Evolutionary conservation across 768 basidiomycete species (phyloP).

Genomic region (Russula griseocarnosa): DNA sequence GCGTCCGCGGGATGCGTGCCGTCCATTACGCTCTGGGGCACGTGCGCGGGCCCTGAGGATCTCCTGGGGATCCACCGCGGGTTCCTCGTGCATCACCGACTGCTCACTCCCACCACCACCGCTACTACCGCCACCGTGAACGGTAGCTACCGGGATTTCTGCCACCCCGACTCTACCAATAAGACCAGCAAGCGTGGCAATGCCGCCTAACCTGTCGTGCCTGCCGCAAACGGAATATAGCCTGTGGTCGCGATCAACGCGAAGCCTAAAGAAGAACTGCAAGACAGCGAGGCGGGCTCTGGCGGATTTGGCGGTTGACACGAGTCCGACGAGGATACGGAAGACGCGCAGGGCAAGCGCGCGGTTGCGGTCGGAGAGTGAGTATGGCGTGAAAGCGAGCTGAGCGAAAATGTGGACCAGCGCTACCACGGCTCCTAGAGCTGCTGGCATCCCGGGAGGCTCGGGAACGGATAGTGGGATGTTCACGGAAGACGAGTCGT

Average conservation of each 20-base stretch:
- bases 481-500: conserved; percentile 37
- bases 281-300: conserved; percentile 67
- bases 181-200: conserved; percentile 55
- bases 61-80: conserved; percentile 16
- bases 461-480: conserved; percentile 27
- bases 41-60: conserved; percentile 24
- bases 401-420: conserved; percentile 66
- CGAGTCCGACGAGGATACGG: conserved; percentile 46
- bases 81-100: conserved; percentile 19
- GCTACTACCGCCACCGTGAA: not conserved
- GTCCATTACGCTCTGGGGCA: conserved; percentile 27
- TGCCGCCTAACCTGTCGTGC: conserved; percentile 56
- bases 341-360: conserved; percentile 54
- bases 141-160: conserved; percentile 26
- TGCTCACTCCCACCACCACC: not conserved
- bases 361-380: conserved; percentile 45
- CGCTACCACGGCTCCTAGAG: conserved; percentile 58
- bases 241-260: conserved; percentile 87
- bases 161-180: conserved; percentile 55
- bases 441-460: conserved; percentile 36
- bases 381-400: conserved; percentile 63
- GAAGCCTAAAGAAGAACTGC: conserved; percentile 83
- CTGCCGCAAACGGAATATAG: conserved; percentile 60
- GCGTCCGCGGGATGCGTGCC: conserved; percentile 28
- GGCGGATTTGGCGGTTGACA: conserved; percentile 45